These are phyloP conservation scores for Metarhizium rileyi DNA, from an alignment of 2,329 filamentous ascomycete species.

Conservation along the genomic window DNA sequence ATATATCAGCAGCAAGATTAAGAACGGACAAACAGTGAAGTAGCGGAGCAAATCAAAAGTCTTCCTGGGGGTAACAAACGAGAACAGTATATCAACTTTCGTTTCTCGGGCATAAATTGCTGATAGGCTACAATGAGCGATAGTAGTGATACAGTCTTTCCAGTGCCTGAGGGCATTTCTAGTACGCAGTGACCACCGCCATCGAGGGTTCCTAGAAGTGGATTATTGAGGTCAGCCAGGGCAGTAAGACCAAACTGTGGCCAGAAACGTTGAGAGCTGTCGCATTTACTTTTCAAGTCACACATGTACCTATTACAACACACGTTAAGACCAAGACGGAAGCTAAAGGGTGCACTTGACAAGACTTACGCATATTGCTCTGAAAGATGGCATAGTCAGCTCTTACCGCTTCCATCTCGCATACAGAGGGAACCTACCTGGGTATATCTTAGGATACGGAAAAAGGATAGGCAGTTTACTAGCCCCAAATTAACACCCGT, in stretches of 20 bases:
- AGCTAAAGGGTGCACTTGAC: background rate
- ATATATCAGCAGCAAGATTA: background rate
- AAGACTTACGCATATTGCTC: slow-evolving; percentile 44
- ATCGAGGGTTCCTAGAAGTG: slow-evolving; percentile 62
- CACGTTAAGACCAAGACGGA: background rate
- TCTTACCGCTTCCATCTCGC: background rate
- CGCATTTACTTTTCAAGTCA: slow-evolving; percentile 40
- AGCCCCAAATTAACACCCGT: slow-evolving; percentile 11
- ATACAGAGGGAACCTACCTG: slow-evolving; percentile 27
- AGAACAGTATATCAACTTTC: slow-evolving; percentile 97
- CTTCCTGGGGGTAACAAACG: slow-evolving; percentile 35
- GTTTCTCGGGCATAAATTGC: slow-evolving; percentile 81
- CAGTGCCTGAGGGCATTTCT: slow-evolving; percentile 98
- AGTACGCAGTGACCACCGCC: slow-evolving; percentile 89
- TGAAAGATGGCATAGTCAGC: slow-evolving; percentile 11
- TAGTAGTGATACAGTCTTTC: slow-evolving; percentile 90
- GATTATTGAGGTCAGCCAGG: background rate
- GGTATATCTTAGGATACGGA: slow-evolving; percentile 50
- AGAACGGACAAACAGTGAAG: background rate
- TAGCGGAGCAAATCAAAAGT: background rate
- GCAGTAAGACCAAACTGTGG: background rate
- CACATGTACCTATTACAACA: slow-evolving; percentile 40
- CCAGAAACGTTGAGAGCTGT: background rate
- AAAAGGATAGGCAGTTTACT: slow-evolving; percentile 49
- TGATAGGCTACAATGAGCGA: slow-evolving; percentile 97